Base-by-base conservation (phyloP, 2,329 filamentous ascomycete species). In the Tolypocladium album region DNA sequence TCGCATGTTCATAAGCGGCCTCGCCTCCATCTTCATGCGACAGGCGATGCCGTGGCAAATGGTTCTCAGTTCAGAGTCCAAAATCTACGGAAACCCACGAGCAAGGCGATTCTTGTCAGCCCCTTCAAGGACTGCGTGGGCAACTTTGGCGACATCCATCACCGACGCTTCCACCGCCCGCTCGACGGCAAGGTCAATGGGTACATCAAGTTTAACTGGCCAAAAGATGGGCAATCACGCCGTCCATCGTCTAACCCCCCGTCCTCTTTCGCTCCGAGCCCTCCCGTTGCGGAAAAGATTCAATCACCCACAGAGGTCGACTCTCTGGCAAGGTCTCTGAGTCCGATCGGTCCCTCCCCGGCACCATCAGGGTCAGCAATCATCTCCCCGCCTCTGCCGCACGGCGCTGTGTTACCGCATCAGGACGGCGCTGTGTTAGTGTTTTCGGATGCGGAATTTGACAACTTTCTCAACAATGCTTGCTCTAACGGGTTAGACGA, bases 151-250 rank as follows among this genome's bases (percentile, higher is more conserved):
- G 59, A 64, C 24, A 63, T 61, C 1, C 38, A 56, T 5, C 36
- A 56, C 4, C 68, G 66, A 52, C 68, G 64, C 2, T 75, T 70
- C 58, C 13, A 52, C 47, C 68, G 72, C 7, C 73, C 73, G 1
- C 42, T 63, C 3, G 69, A 71, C 47, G 73, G 73, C 20, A 67
- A 67, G 52, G 71, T 75, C 39, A 74, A 75, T 56, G 71, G 72
- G 2, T 75, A 75, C 61, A 68, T 75, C 60, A 75, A 75, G 58
- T 73, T 75, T 55, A 67, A 70, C 56, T 75, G 72, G 72, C 68
- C 69, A n/a, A 57, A 66, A 52, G 62, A 62, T 47, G 55, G 38
- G 36, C 38, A 39, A 8, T 55, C 50, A 7, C 55, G 57, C 7
- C 57, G 39, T 15, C 27, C 22, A 17, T 50, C 59, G 1, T 34